Percentiles rank a stretch among this genome's conserved stretches.
These are phyloP conservation scores for Cladosporium sp. DNA, from an alignment of 2,329 filamentous ascomycete genomes.

Conservation along the genomic window DNA sequence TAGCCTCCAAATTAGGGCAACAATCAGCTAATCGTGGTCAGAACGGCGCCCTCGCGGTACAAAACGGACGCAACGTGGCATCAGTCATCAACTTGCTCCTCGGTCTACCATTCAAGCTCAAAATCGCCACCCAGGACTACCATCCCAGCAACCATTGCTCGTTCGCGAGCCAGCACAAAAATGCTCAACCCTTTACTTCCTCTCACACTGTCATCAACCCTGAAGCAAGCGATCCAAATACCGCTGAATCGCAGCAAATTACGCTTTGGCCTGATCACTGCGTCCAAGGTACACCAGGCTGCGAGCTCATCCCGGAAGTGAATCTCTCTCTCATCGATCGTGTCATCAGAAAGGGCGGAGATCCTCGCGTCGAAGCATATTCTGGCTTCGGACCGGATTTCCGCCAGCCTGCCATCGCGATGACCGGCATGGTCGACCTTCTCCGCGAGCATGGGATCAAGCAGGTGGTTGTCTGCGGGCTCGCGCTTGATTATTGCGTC, in stretches of 20 bases:
- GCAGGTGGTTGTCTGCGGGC: slow-evolving; percentile 79
- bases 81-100: slow-evolving; percentile 74
- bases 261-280: slow-evolving; percentile 91
- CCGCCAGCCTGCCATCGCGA: slow-evolving; percentile 56
- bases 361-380: slow-evolving; percentile 84
- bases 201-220: slow-evolving; percentile 67
- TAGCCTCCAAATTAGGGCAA: background rate
- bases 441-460: slow-evolving; percentile 63
- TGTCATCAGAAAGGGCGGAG: slow-evolving; percentile 75
- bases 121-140: slow-evolving; percentile 88
- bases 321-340: slow-evolving; percentile 59
- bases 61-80: slow-evolving; percentile 68
- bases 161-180: slow-evolving; percentile 76
- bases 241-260: slow-evolving; percentile 46
- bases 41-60: slow-evolving; percentile 86
- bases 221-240: slow-evolving; percentile 28
- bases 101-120: slow-evolving; percentile 66
- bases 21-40: slow-evolving; percentile 69
- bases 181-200: slow-evolving; percentile 68
- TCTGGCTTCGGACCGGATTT: slow-evolving; percentile 87
- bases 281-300: slow-evolving; percentile 71
- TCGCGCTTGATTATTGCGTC: slow-evolving; percentile 91
- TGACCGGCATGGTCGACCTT: slow-evolving; percentile 60
- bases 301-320: slow-evolving; percentile 72
- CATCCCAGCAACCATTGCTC: slow-evolving; percentile 83